Percentiles rank a stretch among this genome's conserved stretches.
These are phyloP conservation scores for Wickerhamiella hasegawae DNA, from an alignment of 805 yeast species.

Conservation along the genomic window DNA sequence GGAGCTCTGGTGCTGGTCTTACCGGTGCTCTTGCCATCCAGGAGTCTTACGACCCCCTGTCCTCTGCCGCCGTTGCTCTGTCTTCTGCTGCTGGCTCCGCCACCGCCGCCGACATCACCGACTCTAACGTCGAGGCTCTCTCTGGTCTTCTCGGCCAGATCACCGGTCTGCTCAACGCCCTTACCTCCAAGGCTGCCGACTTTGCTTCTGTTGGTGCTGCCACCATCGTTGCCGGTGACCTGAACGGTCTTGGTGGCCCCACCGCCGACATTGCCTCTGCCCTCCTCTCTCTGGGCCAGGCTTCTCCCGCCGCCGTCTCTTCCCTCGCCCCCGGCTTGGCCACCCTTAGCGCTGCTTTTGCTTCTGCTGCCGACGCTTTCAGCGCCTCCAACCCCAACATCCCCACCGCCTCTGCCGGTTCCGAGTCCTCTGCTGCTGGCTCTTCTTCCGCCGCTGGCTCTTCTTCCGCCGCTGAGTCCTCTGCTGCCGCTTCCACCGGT, in stretches of 20 bases:
- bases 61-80: slow-evolving; percentile 11
- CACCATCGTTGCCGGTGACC: slow-evolving; percentile 11
- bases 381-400: no score
- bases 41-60: slow-evolving; percentile 7
- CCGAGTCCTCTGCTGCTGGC: no score
- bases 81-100: slow-evolving; percentile 3
- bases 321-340: slow-evolving; percentile 2
- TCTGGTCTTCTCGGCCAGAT: slow-evolving; percentile 8
- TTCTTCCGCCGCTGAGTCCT: no score
- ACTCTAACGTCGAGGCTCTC: slow-evolving; percentile 2
- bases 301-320: slow-evolving; percentile 2
- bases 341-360: slow-evolving; percentile 3
- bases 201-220: slow-evolving; percentile 12
- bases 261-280: slow-evolving; percentile 8
- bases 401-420: no score
- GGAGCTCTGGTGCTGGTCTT: slow-evolving; percentile 9
- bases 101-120: slow-evolving; percentile 5
- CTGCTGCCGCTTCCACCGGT: no score
- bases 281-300: slow-evolving; percentile 3
- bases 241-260: slow-evolving; percentile 7
- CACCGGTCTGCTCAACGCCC: slow-evolving; percentile 9
- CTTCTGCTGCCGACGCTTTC: slow-evolving; percentile 4
- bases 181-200: slow-evolving; percentile 14
- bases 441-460: no score
- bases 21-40: slow-evolving; percentile 12